phyloP scores from a whole-genome alignment of 495 filamentous ascomycete species.

The Xanthoparmelia taractica region DNA sequence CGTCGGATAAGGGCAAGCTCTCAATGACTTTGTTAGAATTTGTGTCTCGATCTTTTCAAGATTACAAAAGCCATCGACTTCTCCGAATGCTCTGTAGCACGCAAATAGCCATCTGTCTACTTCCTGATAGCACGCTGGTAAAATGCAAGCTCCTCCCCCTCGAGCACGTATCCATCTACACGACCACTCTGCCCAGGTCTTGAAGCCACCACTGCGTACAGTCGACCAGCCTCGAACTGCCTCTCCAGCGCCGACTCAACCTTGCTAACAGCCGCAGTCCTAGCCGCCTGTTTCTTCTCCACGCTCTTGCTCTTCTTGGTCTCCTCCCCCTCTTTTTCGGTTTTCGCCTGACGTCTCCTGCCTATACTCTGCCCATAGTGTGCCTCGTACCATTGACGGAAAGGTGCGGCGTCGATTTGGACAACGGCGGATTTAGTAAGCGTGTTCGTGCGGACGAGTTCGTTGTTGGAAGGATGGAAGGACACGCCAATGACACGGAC shows the following conservation, averaged over 20 bases:
- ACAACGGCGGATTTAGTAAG: slow-evolving; percentile 97
- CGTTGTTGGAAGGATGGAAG: slow-evolving; percentile 99
- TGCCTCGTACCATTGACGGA: slow-evolving; percentile 99
- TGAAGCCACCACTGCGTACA: slow-evolving; percentile 85
- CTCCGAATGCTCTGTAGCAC: slow-evolving; percentile 9
- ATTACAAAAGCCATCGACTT: slow-evolving; percentile 5
- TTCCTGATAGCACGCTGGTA: slow-evolving; percentile 98
- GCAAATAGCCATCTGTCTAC: slow-evolving; percentile 48
- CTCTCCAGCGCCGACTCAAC: slow-evolving; percentile 86
- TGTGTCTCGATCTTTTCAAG: background rate
- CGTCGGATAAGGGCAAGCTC: background rate
- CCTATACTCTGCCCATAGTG: slow-evolving; percentile 91
- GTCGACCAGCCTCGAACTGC: slow-evolving; percentile 97
- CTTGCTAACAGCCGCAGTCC: slow-evolving; percentile 76
- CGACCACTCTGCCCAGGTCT: slow-evolving; percentile 95
- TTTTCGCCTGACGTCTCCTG: slow-evolving; percentile 81
- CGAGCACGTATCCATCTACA: slow-evolving; percentile 92
- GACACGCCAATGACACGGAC: slow-evolving; percentile 95
- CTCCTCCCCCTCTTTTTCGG: slow-evolving; percentile 53
- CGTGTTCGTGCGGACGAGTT: slow-evolving; percentile 99
- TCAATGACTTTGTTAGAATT: background rate
- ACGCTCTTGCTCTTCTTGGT: slow-evolving; percentile 85
- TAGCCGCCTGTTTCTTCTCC: slow-evolving; percentile 88
- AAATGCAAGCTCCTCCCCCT: slow-evolving; percentile 99
- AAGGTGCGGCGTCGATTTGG: slow-evolving; percentile 96